Conservation (phyloP, 2,329 filamentous ascomycete species). For the Fusarium hainanense region DNA sequence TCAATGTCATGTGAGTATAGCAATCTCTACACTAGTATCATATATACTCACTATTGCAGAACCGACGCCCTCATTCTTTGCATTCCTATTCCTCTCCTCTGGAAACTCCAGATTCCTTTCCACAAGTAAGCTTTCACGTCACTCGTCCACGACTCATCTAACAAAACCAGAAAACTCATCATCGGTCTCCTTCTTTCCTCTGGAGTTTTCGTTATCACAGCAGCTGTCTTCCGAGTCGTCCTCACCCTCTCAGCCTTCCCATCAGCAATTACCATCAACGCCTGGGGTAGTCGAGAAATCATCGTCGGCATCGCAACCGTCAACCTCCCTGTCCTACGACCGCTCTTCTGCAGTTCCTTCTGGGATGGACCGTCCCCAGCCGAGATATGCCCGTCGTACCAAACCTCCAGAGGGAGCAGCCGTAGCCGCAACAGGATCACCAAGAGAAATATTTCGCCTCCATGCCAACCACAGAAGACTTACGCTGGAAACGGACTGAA, state of each 20-base stretch:
- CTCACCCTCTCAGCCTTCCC: conserved; percentile 38
- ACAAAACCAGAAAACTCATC: conserved; percentile 37
- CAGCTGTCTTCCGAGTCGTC: conserved; percentile 40
- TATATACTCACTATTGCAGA: neutral
- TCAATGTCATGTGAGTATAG: conserved; percentile 39
- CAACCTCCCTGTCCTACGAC: conserved; percentile 41
- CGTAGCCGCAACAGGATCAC: neutral
- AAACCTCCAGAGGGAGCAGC: conserved; percentile 2
- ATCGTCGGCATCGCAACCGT: conserved; percentile 55
- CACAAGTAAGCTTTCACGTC: conserved; percentile 20
- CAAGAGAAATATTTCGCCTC: neutral
- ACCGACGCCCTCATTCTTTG: conserved; percentile 33
- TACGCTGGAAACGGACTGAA: conserved; percentile 1
- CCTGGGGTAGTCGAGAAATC: conserved; percentile 46
- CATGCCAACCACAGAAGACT: neutral
- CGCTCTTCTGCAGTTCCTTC: conserved; percentile 26
- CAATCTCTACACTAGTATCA: no score
- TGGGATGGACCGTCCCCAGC: neutral
- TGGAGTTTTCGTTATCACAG: conserved; percentile 44
- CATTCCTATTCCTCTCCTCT: conserved; percentile 36
- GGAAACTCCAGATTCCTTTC: conserved; percentile 40
- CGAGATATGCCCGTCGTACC: neutral
- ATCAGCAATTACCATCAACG: conserved; percentile 42
- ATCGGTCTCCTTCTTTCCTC: conserved; percentile 44
- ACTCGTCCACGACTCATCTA: neutral